These are phyloP conservation scores for Seiridium cupressi DNA, from an alignment of 2,329 filamentous ascomycete species.

Conservation along the genomic window DNA sequence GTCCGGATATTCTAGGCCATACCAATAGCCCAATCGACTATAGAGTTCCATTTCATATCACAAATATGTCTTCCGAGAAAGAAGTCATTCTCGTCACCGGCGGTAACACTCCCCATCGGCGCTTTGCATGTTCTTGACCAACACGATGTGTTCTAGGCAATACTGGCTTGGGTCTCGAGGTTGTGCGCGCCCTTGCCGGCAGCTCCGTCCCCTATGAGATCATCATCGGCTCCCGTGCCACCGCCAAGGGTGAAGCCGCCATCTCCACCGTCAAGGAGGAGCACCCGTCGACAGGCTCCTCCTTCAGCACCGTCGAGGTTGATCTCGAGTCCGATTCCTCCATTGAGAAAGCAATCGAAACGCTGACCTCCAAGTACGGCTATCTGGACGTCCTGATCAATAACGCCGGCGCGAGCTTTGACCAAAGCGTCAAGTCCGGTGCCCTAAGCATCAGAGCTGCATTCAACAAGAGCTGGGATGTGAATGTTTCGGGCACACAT, in stretches of 20 bases:
- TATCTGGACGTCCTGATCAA: constrained; percentile 46
- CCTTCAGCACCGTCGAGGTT: constrained; percentile 38
- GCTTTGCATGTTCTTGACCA: background rate
- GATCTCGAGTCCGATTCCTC: constrained; percentile 47
- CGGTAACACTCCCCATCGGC: background rate
- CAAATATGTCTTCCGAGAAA: constrained; percentile 1
- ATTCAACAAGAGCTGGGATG: constrained; percentile 38
- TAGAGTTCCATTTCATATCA: background rate
- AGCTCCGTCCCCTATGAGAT: constrained; percentile 38
- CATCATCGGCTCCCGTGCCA: constrained; percentile 44
- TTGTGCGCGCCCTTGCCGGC: background rate
- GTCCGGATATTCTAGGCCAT: too few species aligned
- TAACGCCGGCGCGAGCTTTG: constrained; percentile 44
- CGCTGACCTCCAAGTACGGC: constrained; percentile 33
- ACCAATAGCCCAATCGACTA: background rate
- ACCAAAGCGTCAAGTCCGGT: constrained; percentile 22
- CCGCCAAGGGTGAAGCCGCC: constrained; percentile 43
- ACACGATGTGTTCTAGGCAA: background rate
- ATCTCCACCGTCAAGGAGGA: constrained; percentile 33
- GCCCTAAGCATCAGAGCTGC: constrained; percentile 31
- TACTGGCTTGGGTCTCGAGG: constrained; percentile 2
- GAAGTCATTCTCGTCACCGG: constrained; percentile 5
- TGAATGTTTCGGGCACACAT: constrained; percentile 40
- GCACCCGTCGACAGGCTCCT: constrained; percentile 31
- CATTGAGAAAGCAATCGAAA: constrained; percentile 37